phyloP scores from a whole-genome alignment of 371 early-diverging fungal genomes.

The Mortierella sp. region DNA sequence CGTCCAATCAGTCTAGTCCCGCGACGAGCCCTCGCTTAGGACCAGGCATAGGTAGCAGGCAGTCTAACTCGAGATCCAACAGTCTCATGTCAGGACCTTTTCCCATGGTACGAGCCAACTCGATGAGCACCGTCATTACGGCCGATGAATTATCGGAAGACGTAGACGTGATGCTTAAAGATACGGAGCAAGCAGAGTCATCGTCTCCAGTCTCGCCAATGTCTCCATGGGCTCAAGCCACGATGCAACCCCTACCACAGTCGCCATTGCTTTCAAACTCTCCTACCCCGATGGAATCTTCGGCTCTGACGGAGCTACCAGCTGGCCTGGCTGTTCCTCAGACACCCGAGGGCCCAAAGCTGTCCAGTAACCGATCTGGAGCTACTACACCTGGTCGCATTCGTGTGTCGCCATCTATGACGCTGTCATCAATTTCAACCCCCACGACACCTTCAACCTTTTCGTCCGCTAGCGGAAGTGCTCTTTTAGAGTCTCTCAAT shows the following conservation, averaged over 20 bases:
- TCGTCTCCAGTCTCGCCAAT: constrained; percentile 9
- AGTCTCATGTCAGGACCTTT: constrained; percentile 37
- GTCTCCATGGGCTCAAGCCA: constrained; percentile 8
- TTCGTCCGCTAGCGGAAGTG: constrained; percentile 28
- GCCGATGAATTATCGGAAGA: constrained; percentile 1
- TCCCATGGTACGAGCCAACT: constrained; percentile 44
- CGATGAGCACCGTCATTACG: constrained; percentile 20
- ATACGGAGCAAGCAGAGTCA: neutral
- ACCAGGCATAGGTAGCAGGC: constrained; percentile 22
- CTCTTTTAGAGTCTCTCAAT: constrained; percentile 38
- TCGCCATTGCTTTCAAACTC: constrained; percentile 5
- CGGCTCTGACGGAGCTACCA: neutral
- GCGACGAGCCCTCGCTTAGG: constrained; percentile 50
- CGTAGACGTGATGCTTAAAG: neutral
- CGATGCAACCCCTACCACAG: neutral
- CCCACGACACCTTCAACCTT: constrained; percentile 52
- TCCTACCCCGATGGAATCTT: neutral
- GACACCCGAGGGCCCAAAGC: constrained; percentile 18
- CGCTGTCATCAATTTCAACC: constrained; percentile 43
- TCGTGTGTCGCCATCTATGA: constrained; percentile 37
- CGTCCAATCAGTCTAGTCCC: constrained; percentile 50
- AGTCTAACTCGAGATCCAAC: constrained; percentile 32
- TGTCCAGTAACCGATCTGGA: constrained; percentile 4
- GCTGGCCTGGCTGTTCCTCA: neutral
- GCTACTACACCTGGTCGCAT: constrained; percentile 19